A percentile compares a stretch with the other conserved stretches of the same genome.
phyloP scores from a whole-genome alignment of 2,329 filamentous ascomycete species.

The Pseudogymnoascus sp. region DNA sequence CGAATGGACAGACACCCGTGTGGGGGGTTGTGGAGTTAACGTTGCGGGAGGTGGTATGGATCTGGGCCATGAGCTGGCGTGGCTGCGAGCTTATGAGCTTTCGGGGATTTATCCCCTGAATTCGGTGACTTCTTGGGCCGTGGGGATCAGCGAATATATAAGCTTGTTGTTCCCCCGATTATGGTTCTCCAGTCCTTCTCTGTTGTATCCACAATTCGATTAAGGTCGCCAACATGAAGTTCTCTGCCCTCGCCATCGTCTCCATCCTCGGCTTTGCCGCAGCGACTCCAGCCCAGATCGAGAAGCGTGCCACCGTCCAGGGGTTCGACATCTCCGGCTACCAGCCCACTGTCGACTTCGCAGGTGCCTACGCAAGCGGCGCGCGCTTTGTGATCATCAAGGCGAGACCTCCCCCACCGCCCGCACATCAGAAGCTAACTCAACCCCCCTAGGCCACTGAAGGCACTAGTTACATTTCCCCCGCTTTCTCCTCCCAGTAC shows the following conservation, averaged over 20 bases:
- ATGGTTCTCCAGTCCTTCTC: neutral
- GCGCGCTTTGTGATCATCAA: slow-evolving; percentile 40
- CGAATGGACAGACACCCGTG: neutral
- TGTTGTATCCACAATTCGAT: neutral
- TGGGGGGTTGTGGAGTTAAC: neutral
- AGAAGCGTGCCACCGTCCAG: slow-evolving; percentile 24
- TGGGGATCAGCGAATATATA: neutral
- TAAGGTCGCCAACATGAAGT: neutral
- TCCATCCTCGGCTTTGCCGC: neutral
- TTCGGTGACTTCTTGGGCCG: neutral
- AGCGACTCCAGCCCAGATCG: neutral
- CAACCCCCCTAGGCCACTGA: slow-evolving; percentile 38
- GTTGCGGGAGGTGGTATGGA: neutral
- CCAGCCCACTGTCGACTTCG: slow-evolving; percentile 33
- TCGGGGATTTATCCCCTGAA: neutral
- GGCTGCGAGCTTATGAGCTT: neutral
- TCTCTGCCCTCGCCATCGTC: neutral
- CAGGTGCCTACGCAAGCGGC: slow-evolving; percentile 30
- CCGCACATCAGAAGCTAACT: neutral
- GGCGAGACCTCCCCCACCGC: slow-evolving; percentile 20
- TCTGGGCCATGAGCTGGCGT: neutral
- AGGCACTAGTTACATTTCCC: slow-evolving; percentile 38
- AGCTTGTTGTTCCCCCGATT: neutral
- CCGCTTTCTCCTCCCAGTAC: slow-evolving; percentile 42
- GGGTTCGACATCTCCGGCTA: slow-evolving; percentile 38